Evolutionary conservation across 805 yeast genomes (phyloP).

Genomic region (Yarrowia deformans): DNA sequence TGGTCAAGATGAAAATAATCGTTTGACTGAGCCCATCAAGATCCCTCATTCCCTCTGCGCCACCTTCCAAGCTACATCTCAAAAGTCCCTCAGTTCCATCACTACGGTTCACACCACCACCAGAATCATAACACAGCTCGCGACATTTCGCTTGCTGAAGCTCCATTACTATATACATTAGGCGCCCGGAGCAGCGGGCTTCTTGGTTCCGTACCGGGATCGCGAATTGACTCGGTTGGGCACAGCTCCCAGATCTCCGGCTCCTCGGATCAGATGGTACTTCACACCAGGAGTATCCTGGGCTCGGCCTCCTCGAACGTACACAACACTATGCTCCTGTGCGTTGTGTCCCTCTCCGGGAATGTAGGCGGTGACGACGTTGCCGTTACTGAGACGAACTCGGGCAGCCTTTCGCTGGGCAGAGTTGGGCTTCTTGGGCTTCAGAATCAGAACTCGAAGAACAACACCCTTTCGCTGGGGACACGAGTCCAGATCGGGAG

Average conservation of each 20-base stretch:
- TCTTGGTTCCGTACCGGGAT: conserved; percentile 91
- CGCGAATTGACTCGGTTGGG: conserved; percentile 90
- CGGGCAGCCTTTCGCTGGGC: conserved; percentile 97
- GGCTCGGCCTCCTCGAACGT: conserved; percentile 97
- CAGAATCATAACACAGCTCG: neutral
- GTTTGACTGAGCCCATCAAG: too few relatives aligned
- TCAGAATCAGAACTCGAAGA: conserved; percentile 88
- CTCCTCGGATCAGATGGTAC: conserved; percentile 92
- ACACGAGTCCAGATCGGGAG: conserved; percentile 83
- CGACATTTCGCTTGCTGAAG: neutral
- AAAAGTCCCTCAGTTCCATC: too few relatives aligned
- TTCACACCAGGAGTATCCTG: conserved; percentile 99
- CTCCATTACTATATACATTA: conserved; percentile 35
- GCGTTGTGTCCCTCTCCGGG: conserved; percentile 99
- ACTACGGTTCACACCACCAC: neutral
- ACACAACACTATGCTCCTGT: conserved; percentile 96
- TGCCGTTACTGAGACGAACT: conserved; percentile 90
- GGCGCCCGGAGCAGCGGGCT: conserved; percentile 48
- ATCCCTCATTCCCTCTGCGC: too few relatives aligned
- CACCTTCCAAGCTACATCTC: too few relatives aligned
- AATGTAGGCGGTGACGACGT: conserved; percentile 86
- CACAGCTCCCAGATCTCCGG: conserved; percentile 91
- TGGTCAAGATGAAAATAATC: too few relatives aligned
- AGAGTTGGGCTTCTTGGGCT: conserved; percentile 98
- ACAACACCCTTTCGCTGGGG: conserved; percentile 96